Evolutionary conservation across 108 stramenopile genomes (phyloP).

Genomic region (Cyclostephanos tholiformis): DNA sequence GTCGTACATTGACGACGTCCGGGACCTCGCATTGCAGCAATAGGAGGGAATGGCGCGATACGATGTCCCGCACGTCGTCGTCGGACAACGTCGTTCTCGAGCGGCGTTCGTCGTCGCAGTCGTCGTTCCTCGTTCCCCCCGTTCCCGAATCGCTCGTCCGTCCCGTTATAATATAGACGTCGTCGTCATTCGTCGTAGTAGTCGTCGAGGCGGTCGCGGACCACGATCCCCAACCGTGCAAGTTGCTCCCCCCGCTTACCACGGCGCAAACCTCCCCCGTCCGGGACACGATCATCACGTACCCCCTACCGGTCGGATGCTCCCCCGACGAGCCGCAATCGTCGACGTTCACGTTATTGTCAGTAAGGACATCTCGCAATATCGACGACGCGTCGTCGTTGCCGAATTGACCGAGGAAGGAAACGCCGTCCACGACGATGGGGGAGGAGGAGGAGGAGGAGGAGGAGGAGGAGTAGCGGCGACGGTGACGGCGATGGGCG

Average conservation of each 20-base stretch:
- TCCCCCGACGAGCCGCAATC: conserved; percentile 36
- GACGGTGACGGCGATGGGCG: no score
- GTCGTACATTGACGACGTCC: conserved; percentile 63
- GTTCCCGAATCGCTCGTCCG: no score
- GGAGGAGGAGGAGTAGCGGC: no score
- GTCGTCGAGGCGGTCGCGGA: no score
- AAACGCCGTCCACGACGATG: conserved; percentile 19
- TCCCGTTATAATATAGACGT: no score
- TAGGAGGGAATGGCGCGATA: conserved; percentile 33
- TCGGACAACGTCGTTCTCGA: conserved; percentile 20
- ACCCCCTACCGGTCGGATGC: conserved; percentile 73
- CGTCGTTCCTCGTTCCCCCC: background rate
- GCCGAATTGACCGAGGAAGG: conserved; percentile 78
- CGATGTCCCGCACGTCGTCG: conserved; percentile 36
- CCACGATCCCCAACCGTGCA: conserved; percentile 64
- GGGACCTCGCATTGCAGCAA: conserved; percentile 83
- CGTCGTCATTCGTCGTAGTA: conserved; percentile 2
- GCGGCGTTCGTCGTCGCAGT: background rate
- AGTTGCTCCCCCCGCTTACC: conserved; percentile 76
- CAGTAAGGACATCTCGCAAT: conserved; percentile 44
- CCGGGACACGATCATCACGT: conserved; percentile 61
- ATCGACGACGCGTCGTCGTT: conserved; percentile 59
- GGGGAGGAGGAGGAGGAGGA: no score
- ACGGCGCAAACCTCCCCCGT: conserved; percentile 78
- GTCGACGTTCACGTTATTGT: conserved; percentile 48